phyloP scores from a whole-genome alignment of 305 asterid species.

The Salvia sclarea region DNA sequence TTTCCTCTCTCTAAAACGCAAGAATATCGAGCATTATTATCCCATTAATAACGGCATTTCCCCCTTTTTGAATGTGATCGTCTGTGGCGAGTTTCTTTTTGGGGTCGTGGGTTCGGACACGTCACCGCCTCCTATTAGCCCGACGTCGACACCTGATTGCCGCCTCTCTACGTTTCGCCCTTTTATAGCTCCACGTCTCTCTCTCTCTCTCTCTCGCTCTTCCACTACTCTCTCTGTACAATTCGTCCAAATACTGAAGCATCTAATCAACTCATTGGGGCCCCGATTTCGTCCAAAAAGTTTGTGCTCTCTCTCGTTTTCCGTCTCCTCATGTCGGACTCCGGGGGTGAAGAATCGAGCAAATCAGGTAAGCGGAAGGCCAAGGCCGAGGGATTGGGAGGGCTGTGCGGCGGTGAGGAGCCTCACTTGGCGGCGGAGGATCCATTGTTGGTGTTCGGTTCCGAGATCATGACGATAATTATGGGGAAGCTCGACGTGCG shows the following conservation, averaged over 20 bases:
- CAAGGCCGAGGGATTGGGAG: conserved; percentile 5
- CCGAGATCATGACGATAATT: conserved; percentile 59
- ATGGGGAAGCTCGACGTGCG: conserved; percentile 63
- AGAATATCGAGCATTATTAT: neutral
- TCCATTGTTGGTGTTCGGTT: conserved; percentile 58
- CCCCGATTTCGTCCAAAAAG: neutral
- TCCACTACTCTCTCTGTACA: neutral
- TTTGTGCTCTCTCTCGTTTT: neutral
- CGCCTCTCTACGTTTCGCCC: conserved; percentile 9
- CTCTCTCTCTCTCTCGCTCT: neutral
- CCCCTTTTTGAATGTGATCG: neutral
- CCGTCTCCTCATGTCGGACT: conserved; percentile 25
- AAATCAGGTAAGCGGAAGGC: conserved; percentile 18
- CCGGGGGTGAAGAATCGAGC: neutral
- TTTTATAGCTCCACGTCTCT: neutral
- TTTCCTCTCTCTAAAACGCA: neutral
- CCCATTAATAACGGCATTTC: neutral
- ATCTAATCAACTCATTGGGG: neutral
- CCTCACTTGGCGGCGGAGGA: conserved; percentile 40
- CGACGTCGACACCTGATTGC: neutral
- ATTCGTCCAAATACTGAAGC: neutral
- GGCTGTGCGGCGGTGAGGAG: conserved; percentile 22
- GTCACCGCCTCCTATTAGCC: neutral
- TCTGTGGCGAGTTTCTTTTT: neutral
- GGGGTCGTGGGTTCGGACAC: conserved; percentile 4